Percentiles rank a stretch among this genome's conserved stretches.
Evolutionary conservation across 306 rosid genomes (phyloP).

Genomic region (Citrullus amarus): DNA sequence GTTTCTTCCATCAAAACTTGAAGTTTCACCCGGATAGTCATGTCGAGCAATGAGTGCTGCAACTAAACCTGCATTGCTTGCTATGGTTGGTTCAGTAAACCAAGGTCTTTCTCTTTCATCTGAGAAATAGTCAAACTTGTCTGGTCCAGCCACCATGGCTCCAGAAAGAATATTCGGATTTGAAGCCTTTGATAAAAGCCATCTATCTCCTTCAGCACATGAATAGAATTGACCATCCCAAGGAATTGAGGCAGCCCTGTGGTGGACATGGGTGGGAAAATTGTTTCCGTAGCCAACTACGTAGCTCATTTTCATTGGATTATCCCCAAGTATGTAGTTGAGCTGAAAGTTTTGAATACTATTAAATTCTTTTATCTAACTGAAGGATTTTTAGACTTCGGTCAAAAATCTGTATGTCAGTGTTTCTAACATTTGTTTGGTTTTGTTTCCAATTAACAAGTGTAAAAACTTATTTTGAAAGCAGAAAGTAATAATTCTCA

Average conservation of each 20-base stretch:
- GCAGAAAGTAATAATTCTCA: neutral
- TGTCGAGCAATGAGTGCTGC: constrained; percentile 74
- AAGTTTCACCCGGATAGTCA: constrained; percentile 26
- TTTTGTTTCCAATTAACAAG: neutral
- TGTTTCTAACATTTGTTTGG: neutral
- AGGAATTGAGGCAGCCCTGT: constrained; percentile 69
- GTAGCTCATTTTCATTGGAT: constrained; percentile 72
- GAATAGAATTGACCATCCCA: constrained; percentile 33
- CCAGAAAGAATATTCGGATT: constrained; percentile 61
- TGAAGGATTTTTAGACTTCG: neutral
- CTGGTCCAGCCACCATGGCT: constrained; percentile 83
- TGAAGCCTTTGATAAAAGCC: constrained; percentile 37
- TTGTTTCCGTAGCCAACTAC: constrained; percentile 55
- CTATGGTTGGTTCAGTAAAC: constrained; percentile 64
- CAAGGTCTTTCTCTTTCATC: constrained; percentile 46
- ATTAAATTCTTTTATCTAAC: neutral
- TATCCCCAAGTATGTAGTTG: constrained; percentile 65
- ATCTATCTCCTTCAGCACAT: constrained; percentile 41
- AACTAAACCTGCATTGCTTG: constrained; percentile 79
- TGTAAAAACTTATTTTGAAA: neutral
- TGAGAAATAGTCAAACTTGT: constrained; percentile 31
- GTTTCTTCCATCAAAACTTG: constrained; percentile 16
- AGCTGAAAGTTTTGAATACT: constrained; percentile 25
- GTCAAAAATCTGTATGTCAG: neutral
- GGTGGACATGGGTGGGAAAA: constrained; percentile 64